phyloP scores from a whole-genome alignment of 1,284 basidiomycete species.

The Boletus coffeatus region DNA sequence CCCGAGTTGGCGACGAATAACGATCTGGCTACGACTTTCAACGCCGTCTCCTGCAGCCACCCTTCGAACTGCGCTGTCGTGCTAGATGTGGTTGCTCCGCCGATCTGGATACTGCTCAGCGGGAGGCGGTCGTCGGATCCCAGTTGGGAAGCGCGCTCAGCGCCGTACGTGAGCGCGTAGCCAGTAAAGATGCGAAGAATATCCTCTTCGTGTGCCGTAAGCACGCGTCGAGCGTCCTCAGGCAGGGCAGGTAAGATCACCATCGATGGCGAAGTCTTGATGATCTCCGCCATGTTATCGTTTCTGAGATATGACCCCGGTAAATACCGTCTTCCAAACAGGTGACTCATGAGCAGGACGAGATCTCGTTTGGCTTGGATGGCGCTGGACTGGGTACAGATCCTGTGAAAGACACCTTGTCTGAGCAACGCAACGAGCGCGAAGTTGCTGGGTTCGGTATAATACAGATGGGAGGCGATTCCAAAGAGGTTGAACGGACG shows the following conservation, averaged over 20 bases:
- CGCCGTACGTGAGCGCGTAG: constrained; percentile 48
- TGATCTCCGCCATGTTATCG: constrained; percentile 32
- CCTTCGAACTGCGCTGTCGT: constrained; percentile 21
- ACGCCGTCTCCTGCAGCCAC: constrained; percentile 35
- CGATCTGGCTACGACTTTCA: constrained; percentile 41
- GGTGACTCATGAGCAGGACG: constrained; percentile 49
- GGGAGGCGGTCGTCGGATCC: constrained; percentile 42
- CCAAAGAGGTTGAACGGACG: constrained; percentile 55
- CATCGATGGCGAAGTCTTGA: constrained; percentile 47
- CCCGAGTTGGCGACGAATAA: constrained; percentile 61
- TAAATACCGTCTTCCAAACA: constrained; percentile 55
- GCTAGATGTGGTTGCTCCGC: constrained; percentile 9
- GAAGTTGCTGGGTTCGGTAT: constrained; percentile 65
- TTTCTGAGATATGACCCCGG: constrained; percentile 38
- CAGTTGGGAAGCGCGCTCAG: constrained; percentile 33
- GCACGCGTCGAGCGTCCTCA: constrained; percentile 34
- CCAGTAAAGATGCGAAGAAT: constrained; percentile 47
- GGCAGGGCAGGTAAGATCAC: constrained; percentile 51
- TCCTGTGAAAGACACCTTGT: constrained; percentile 50
- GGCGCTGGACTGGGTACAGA: constrained; percentile 39
- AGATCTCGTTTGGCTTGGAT: constrained; percentile 44
- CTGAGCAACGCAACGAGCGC: constrained; percentile 55
- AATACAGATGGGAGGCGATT: constrained; percentile 54
- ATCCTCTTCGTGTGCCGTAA: constrained; percentile 45
- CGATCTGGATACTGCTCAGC: constrained; percentile 34